Evolutionary conservation across 768 basidiomycete genomes (phyloP), one percentile per base, ranked within the genome.

Genomic region (Daedalea quercina): DNA sequence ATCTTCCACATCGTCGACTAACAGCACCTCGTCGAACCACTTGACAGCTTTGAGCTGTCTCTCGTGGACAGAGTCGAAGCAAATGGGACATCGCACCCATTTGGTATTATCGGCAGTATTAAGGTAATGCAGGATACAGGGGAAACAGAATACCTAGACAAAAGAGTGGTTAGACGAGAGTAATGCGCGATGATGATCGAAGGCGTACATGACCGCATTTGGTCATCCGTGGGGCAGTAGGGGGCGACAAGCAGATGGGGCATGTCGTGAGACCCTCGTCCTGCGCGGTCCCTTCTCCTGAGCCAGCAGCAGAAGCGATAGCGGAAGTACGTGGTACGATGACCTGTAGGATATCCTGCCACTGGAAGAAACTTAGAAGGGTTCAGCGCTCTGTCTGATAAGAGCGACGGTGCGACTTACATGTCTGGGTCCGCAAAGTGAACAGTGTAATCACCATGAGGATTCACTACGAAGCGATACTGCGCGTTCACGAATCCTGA

Each of bases 341-440:
- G 56, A 99, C 83, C 70, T 99, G 96, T 9, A 96, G 75, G 61
- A 99, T 89, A 69, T 97, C 92, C 17, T 88, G 81, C 93, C 94
- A 96, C 74, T 94, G 90, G 67, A 95, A 90, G 73, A 87, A 94
- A 63, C 94, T 96, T 42, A 57, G 4, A 31, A 49, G 42, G 33
- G 33, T 31, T 41, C 17, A 42, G 22, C 28, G 19, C 13, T 15
- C 6, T 40, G 8, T 3, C 24, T 33, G 28, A 25, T 46, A 33
- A 31, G 52, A 7, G 20, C 9, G 8, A 25, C 3, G 22, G 23
- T 20, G 44, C 3, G 47, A 75, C 90, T 63, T 68, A 89, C 88
- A 98, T 94, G 69, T 99, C 96, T 31, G 96, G 93, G 68, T 97
- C 94, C 40, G 92, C 93, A 65, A 97, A 94, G 68, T 96, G 94